phyloP scores from a whole-genome alignment of 1,139 yeast species.

The Kurtzmaniella quercitrusa region DNA sequence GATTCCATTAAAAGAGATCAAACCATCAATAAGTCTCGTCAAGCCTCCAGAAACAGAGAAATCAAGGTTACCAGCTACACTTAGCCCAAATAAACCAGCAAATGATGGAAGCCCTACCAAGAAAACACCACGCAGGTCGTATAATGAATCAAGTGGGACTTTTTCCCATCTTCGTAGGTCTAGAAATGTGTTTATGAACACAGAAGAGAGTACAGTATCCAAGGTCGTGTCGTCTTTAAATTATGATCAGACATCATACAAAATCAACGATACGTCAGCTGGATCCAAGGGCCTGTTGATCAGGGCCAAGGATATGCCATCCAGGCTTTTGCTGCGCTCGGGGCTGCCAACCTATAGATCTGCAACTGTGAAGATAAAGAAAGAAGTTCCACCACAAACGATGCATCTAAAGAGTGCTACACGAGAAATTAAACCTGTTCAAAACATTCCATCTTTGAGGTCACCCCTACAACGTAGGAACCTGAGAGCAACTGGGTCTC shows the following conservation, averaged over 20 bases:
- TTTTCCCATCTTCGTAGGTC: conserved; percentile 13
- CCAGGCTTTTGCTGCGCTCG: neutral
- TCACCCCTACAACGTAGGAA: neutral
- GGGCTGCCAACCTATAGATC: neutral
- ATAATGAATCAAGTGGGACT: neutral
- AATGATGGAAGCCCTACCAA: neutral
- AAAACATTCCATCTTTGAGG: neutral
- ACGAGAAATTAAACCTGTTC: neutral
- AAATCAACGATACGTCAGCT: neutral
- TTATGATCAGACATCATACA: neutral
- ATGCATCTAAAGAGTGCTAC: neutral
- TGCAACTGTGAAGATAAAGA: neutral
- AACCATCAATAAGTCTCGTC: neutral
- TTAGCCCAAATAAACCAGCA: conserved; percentile 3
- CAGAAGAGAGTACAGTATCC: neutral
- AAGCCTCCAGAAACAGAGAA: conserved; percentile 2
- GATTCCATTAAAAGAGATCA: neutral
- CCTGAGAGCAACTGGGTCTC: neutral
- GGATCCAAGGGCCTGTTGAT: no score
- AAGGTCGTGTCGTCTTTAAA: neutral
- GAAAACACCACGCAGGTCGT: neutral
- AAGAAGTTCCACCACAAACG: neutral
- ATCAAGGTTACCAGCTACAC: conserved; percentile 6
- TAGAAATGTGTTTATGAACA: conserved; percentile 13
- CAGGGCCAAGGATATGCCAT: neutral